phyloP scores from a whole-genome alignment of 352 stramenopile species.

The Peronospora tabacina region DNA sequence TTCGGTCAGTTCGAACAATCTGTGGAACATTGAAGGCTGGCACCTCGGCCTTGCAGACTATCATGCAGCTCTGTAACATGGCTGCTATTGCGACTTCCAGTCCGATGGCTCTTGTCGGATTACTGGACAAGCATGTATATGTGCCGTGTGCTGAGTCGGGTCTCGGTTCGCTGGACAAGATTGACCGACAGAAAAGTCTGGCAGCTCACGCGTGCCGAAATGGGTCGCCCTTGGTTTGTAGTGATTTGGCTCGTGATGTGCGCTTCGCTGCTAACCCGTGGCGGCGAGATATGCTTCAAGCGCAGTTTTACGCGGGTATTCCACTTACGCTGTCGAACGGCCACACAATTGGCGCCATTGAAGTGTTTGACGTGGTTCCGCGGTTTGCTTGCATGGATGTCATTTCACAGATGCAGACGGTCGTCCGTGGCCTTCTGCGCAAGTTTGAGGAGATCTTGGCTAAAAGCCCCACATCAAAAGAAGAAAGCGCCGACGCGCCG shows the following conservation, averaged over 20 bases:
- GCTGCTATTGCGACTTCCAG: constrained; percentile 70
- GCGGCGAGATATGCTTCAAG: constrained; percentile 44
- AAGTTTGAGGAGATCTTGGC: constrained; percentile 75
- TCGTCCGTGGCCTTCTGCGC: constrained; percentile 64
- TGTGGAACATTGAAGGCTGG: constrained; percentile 36
- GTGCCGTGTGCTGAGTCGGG: constrained; percentile 50
- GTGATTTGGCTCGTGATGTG: constrained; percentile 60
- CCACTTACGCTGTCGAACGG: constrained; percentile 75
- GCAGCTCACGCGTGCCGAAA: constrained; percentile 68
- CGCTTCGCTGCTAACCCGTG: constrained; percentile 71
- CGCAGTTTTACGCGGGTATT: constrained; percentile 78
- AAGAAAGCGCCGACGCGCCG: constrained; percentile 37
- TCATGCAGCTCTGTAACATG: constrained; percentile 74
- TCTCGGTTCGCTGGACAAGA: constrained; percentile 25
- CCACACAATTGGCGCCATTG: constrained; percentile 68
- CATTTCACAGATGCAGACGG: constrained; percentile 63
- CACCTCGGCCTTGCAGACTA: constrained; percentile 36
- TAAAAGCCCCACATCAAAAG: constrained; percentile 40
- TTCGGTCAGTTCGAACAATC: constrained; percentile 52
- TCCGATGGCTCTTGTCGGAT: constrained; percentile 51
- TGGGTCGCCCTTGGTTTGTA: constrained; percentile 65
- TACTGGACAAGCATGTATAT: constrained; percentile 71
- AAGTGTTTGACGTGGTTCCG: constrained; percentile 58
- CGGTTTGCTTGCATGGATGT: constrained; percentile 68
- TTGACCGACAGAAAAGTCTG: constrained; percentile 56